Percentiles rank a stretch among this genome's conserved stretches.
phyloP scores from a whole-genome alignment of 2,329 filamentous ascomycete genomes.

The Knoxdaviesia capensis region DNA sequence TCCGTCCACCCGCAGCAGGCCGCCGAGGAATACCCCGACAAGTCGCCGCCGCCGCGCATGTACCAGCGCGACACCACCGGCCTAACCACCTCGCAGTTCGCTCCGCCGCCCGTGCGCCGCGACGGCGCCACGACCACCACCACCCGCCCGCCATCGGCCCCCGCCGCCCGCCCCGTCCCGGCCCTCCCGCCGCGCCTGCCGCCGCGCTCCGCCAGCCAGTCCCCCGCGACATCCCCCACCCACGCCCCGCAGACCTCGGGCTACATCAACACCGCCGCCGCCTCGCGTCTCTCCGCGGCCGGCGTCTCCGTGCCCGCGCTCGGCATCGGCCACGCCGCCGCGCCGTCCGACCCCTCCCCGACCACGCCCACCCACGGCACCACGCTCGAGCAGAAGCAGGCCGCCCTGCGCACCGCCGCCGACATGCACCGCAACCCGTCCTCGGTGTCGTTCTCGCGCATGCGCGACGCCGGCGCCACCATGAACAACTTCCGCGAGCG shows the following conservation, averaged over 20 bases:
- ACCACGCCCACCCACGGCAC: slow-evolving; percentile 26
- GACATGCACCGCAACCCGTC: slow-evolving; percentile 39
- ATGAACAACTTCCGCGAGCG: slow-evolving; percentile 50
- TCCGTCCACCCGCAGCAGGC: slow-evolving; percentile 6
- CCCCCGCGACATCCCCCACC: slow-evolving; percentile 8
- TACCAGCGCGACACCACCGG: slow-evolving; percentile 54
- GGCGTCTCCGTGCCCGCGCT: slow-evolving; percentile 64
- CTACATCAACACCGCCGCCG: slow-evolving; percentile 32
- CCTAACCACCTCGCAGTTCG: slow-evolving; percentile 45
- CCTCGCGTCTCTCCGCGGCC: slow-evolving; percentile 46
- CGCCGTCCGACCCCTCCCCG: slow-evolving; percentile 6
- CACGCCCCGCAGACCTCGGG: slow-evolving; percentile 7
- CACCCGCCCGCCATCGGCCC: slow-evolving; percentile 11
- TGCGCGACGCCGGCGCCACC: slow-evolving; percentile 35
- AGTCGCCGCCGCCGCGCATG: slow-evolving; percentile 27
- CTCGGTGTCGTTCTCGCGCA: slow-evolving; percentile 38
- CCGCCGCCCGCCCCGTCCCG: slow-evolving; percentile 11
- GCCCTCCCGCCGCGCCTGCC: slow-evolving; percentile 9
- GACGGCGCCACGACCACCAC: too few relatives aligned
- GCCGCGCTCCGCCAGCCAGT: slow-evolving; percentile 20
- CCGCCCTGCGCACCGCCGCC: slow-evolving; percentile 39
- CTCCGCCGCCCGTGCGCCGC: too few relatives aligned
- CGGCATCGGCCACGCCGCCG: slow-evolving; percentile 35
- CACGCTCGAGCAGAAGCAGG: slow-evolving; percentile 43
- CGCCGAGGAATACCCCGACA: slow-evolving; percentile 14